These are phyloP conservation scores for Fusarium domesticum DNA, from an alignment of 2,329 filamentous ascomycete species.

Conservation along the genomic window DNA sequence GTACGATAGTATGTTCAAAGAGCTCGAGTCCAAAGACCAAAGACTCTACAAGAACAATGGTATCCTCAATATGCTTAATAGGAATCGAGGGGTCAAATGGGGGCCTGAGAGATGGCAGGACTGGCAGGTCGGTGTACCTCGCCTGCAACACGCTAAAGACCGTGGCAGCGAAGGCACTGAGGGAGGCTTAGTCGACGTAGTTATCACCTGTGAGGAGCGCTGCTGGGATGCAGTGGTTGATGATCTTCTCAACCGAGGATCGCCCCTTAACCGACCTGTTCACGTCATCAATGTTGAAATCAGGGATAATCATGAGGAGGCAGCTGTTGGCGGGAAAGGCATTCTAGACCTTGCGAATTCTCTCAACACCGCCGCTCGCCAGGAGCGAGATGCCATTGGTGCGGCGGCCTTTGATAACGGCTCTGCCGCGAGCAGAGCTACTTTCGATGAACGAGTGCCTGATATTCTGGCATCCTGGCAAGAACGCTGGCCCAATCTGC, in stretches of 20 bases:
- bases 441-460: conserved; percentile 90
- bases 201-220: conserved; percentile 95
- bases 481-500: conserved; percentile 87
- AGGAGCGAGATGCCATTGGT: conserved; percentile 69
- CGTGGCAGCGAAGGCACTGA: conserved; percentile 79
- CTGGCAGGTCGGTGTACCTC: conserved; percentile 84
- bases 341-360: conserved; percentile 88
- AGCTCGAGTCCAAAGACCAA: conserved; percentile 80
- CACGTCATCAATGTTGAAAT: conserved; percentile 99
- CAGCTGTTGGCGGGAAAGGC: conserved; percentile 81
- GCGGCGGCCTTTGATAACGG: conserved; percentile 67
- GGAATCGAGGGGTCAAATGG: conserved; percentile 90
- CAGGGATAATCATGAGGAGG: conserved; percentile 97
- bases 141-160: conserved; percentile 72
- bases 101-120: conserved; percentile 97
- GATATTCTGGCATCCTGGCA: conserved; percentile 93
- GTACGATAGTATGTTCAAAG: conserved; percentile 91
- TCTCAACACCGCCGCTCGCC: conserved; percentile 73
- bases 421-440: conserved; percentile 61
- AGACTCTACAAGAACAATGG: conserved; percentile 89
- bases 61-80: conserved; percentile 90
- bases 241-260: conserved; percentile 81
- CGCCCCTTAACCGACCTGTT: conserved; percentile 84
- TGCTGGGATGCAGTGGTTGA: conserved; percentile 98
- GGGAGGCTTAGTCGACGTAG: conserved; percentile 84